Percentiles rank a stretch among this genome's conserved stretches.
Evolutionary conservation across 768 basidiomycete genomes (phyloP).

Genomic region (Boletus subcaerulescens): DNA sequence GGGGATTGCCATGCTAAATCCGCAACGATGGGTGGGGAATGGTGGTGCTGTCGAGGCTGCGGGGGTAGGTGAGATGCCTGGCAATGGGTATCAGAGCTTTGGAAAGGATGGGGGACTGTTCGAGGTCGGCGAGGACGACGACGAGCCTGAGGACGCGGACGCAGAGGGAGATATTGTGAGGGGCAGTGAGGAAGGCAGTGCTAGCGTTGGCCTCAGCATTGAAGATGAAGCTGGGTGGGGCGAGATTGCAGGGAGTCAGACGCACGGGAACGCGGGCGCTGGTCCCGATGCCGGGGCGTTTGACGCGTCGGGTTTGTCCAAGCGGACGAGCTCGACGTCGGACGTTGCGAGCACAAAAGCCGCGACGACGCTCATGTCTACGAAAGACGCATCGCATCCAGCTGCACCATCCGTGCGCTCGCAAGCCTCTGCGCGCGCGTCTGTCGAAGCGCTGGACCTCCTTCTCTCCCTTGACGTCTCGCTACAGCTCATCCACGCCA

Average conservation of each 20-base stretch:
- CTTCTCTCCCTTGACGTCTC: slow-evolving; percentile 90
- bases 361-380: background rate
- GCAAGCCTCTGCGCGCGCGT: slow-evolving; percentile 18
- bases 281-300: background rate
- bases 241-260: slow-evolving; percentile 15
- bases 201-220: background rate
- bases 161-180: background rate
- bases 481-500: slow-evolving; percentile 88
- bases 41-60: background rate
- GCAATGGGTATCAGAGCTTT: slow-evolving; percentile 21
- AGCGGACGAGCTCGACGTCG: background rate
- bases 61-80: background rate
- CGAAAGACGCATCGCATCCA: background rate
- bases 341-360: background rate
- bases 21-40: slow-evolving; percentile 74
- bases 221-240: slow-evolving; percentile 28
- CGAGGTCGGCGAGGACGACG: slow-evolving; percentile 47
- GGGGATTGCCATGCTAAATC: slow-evolving; percentile 87
- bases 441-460: slow-evolving; percentile 60
- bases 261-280: background rate
- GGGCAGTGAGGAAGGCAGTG: background rate
- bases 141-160: slow-evolving; percentile 16
- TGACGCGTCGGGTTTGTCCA: background rate
- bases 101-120: slow-evolving; percentile 43
- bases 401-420: background rate